Evolutionary conservation across 352 stramenopile genomes (phyloP).

Genomic region (Phytophthora ramorum): DNA sequence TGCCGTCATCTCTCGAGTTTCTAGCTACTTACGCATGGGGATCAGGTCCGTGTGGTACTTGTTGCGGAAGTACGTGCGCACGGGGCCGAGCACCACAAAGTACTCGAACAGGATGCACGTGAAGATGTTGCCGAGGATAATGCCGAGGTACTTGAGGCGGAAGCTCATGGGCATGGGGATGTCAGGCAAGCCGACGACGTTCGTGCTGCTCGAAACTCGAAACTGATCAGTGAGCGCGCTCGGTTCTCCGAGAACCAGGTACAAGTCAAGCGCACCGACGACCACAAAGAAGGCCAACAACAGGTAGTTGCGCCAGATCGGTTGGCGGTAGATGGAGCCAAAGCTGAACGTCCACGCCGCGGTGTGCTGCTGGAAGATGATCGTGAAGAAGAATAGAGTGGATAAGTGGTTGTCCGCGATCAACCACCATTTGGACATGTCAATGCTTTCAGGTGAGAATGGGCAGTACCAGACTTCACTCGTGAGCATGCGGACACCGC

Average conservation of each 20-base stretch:
- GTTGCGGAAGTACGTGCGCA: constrained; percentile 42
- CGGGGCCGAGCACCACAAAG: constrained; percentile 45
- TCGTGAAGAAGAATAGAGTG: constrained; percentile 37
- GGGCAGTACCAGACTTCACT: constrained; percentile 50
- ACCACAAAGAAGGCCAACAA: constrained; percentile 43
- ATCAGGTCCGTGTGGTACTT: constrained; percentile 44
- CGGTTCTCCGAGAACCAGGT: constrained; percentile 48
- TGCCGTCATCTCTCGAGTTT: too few species aligned
- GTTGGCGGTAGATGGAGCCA: constrained; percentile 49
- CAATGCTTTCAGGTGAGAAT: constrained; percentile 44
- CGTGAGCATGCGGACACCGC: constrained; percentile 38
- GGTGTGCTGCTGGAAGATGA: constrained; percentile 44
- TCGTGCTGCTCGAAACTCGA: constrained; percentile 58
- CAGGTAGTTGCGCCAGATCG: constrained; percentile 52
- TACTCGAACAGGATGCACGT: constrained; percentile 42
- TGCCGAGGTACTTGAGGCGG: constrained; percentile 39
- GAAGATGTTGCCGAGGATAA: constrained; percentile 40
- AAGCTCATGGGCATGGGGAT: constrained; percentile 52
- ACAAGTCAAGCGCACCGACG: constrained; percentile 41
- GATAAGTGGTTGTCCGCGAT: constrained; percentile 53
- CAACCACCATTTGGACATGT: constrained; percentile 57
- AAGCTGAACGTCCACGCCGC: constrained; percentile 49
- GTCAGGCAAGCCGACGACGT: constrained; percentile 56
- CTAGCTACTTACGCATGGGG: constrained; percentile 41
- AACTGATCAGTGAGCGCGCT: constrained; percentile 49